Evolutionary conservation across 1,139 yeast species (phyloP), one percentile per base, ranked within the genome.

Genomic region (Insectozyma bohioensis): DNA sequence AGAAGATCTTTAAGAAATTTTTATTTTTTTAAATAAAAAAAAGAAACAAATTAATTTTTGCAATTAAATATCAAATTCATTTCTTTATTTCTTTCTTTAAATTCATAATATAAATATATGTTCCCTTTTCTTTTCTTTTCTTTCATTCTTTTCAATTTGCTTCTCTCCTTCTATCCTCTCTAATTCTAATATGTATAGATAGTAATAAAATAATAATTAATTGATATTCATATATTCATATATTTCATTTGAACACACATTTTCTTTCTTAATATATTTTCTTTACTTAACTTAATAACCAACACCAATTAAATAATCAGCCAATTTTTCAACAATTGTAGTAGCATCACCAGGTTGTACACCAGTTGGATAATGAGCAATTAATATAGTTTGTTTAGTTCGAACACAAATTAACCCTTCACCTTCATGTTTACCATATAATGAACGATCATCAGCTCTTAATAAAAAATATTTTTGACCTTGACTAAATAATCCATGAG

Each of bases 321-420:
- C 97, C 66, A 92, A 75, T 57, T 87, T 90, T 61, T 92, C 98
- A 37, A 90, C 96, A 45, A 88, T 83, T 50, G 85, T 78, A 42
- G 97, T 85, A 37, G 98, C 98, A 55, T 86, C 96, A 47, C 95
- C 96, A 20, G 97, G 88, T 57, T 82, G 94, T 33, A 86, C 81
- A 37, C 87, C 87, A 12, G 81, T 75, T 10, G 97, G 95, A 58
- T 92, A 94, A 62, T 92, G 97, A n/a, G 94, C 97, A 54, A 94
- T 66, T 55, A 92, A 67, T 39, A 92, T 80, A 26, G 97, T 88
- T 63, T 90, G 97, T 56, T 80, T 85, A 39, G 97, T 88, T 72
- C 95, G 83, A 33, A 92, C 97, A 45, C 90, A 85, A 46, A 92
- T 67, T 38, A 92, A 74, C 47, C 98, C 98, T 48, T 84, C 86